Conservation (phyloP, 805 yeast species). For the Wickerhamiella sorbophila region DNA sequence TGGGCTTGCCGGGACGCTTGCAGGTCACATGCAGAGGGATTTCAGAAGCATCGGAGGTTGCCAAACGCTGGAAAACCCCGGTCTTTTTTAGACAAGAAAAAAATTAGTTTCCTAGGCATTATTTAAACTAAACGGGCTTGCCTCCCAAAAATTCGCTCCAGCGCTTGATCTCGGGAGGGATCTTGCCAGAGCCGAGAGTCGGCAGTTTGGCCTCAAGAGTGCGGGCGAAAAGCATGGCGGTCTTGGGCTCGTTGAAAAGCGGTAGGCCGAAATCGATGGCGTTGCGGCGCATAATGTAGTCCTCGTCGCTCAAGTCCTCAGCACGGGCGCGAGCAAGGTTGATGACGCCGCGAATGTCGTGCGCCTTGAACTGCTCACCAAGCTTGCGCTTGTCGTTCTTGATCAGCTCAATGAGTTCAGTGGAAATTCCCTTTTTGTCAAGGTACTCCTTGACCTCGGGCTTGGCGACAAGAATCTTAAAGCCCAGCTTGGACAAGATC, state of each 20-base stretch:
- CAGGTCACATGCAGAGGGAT: too few relatives aligned
- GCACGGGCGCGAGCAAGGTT: constrained; percentile 88
- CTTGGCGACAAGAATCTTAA: constrained; percentile 67
- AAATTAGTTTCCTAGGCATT: too few relatives aligned
- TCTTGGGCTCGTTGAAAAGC: constrained; percentile 90
- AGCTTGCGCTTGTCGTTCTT: constrained; percentile 83
- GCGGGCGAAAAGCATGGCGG: constrained; percentile 72
- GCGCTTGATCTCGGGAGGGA: constrained; percentile 79
- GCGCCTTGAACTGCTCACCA: constrained; percentile 82
- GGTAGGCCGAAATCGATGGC: constrained; percentile 98
- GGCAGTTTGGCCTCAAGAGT: constrained; percentile 61
- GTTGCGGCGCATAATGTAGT: constrained; percentile 96
- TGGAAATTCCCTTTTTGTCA: constrained; percentile 27
- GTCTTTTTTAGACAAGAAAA: too few relatives aligned
- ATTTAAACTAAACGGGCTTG: constrained; percentile 44
- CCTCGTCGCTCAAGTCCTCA: constrained; percentile 67
- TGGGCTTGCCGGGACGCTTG: too few relatives aligned
- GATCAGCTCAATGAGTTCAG: constrained; percentile 75
- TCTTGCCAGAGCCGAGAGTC: constrained; percentile 34
- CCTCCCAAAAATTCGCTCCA: constrained; percentile 98
- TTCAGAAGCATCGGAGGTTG: too few relatives aligned
- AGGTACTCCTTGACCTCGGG: constrained; percentile 59
- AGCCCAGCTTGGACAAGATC: constrained; percentile 58
- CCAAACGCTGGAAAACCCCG: too few relatives aligned
- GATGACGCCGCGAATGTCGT: constrained; percentile 76